Conservation (phyloP, 768 basidiomycete species). For the Rhodosporidiobolus odoratus region DNA sequence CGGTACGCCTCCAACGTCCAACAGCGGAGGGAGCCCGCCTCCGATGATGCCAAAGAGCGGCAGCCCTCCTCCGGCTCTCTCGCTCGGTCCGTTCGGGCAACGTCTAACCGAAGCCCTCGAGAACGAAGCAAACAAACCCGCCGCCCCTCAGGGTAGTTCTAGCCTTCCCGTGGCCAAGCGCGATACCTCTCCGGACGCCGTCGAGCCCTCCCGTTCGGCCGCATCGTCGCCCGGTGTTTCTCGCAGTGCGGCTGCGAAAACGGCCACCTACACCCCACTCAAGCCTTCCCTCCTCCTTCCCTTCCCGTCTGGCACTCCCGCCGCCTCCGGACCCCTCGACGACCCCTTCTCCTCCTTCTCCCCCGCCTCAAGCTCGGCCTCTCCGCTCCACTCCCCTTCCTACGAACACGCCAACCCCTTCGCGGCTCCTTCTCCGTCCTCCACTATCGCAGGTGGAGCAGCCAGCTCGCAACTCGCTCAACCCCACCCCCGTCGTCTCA, state of each 20-base stretch:
- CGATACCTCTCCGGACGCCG: neutral
- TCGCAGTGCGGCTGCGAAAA: neutral
- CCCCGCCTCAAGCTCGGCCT: neutral
- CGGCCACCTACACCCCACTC: neutral
- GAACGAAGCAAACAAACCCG: constrained; percentile 26
- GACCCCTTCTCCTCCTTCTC: constrained; percentile 12
- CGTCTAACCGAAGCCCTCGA: constrained; percentile 26
- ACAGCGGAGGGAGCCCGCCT: constrained; percentile 18
- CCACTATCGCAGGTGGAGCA: neutral
- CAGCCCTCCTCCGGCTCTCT: neutral
- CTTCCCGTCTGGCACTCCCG: neutral
- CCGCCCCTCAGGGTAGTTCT: neutral
- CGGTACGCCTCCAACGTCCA: constrained; percentile 14
- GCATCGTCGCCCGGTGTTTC: neutral
- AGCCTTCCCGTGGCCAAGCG: neutral
- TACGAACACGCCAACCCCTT: constrained; percentile 8
- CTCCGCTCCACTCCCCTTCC: neutral
- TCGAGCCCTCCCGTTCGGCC: neutral
- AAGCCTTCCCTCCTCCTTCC: constrained; percentile 16
- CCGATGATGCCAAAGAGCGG: constrained; percentile 1
- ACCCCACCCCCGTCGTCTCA: constrained; percentile 21
- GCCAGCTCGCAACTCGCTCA: neutral
- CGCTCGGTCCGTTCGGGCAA: constrained; percentile 22
- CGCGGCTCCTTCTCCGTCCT: neutral
- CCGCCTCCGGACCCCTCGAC: neutral